phyloP scores from a whole-genome alignment of 2,329 filamentous ascomycete genomes.

The Neonectria faginata region DNA sequence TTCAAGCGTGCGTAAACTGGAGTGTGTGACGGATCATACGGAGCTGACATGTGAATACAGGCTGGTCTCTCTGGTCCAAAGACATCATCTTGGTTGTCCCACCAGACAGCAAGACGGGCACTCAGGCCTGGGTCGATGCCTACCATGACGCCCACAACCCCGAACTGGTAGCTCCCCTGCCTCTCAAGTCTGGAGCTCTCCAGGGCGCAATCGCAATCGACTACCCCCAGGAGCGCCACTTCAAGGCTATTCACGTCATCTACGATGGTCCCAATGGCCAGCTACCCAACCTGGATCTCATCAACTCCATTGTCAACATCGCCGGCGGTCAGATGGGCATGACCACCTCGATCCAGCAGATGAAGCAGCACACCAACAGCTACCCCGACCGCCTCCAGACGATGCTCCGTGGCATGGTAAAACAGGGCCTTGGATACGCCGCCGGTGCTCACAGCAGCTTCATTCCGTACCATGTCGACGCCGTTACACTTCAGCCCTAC shows the following conservation, averaged over 20 bases:
- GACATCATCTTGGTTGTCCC: conserved; percentile 95
- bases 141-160: conserved; percentile 92
- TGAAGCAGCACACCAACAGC: conserved; percentile 83
- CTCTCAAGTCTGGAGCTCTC: conserved; percentile 91
- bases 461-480: conserved; percentile 97
- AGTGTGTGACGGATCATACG: background rate
- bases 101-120: conserved; percentile 87
- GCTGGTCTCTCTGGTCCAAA: conserved; percentile 98
- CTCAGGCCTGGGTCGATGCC: conserved; percentile 96
- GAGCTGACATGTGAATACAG: conserved; percentile 53
- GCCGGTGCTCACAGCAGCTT: conserved; percentile 95
- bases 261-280: conserved; percentile 98
- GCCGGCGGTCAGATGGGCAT: conserved; percentile 94
- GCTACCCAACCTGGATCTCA: conserved; percentile 92
- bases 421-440: conserved; percentile 88
- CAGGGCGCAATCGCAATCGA: conserved; percentile 95
- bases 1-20: conserved; percentile 76
- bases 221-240: conserved; percentile 85
- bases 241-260: conserved; percentile 88
- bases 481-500: conserved; percentile 90
- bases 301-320: conserved; percentile 93
- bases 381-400: conserved; percentile 87
- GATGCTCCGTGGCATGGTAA: conserved; percentile 92
- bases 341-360: conserved; percentile 83
- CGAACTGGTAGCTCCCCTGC: conserved; percentile 76